A percentile compares a stretch with the other conserved stretches of the same genome.
These are phyloP conservation scores for Theobroma grandiflorum DNA, from an alignment of 441 rosid genomes.

Conservation along the genomic window DNA sequence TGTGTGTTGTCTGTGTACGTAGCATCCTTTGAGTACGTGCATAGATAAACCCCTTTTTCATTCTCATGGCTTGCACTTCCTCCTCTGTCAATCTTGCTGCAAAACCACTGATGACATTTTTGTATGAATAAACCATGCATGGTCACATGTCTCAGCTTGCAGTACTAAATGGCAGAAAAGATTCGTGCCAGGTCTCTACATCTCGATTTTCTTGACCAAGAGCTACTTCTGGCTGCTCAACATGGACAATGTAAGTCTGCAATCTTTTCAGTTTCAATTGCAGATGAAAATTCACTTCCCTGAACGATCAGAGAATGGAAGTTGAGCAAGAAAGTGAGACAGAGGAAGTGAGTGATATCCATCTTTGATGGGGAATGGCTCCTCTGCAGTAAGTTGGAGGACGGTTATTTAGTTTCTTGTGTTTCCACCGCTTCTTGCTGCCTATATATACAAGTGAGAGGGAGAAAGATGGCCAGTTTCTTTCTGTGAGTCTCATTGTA, in stretches of 20 bases:
- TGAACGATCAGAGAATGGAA: conserved; percentile 4
- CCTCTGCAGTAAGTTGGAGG: neutral
- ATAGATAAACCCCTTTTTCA: conserved; percentile 45
- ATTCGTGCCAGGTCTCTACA: conserved; percentile 40
- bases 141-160: neutral
- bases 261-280: conserved; percentile 12
- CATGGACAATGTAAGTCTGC: conserved; percentile 55
- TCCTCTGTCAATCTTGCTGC: conserved; percentile 47
- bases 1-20: conserved; percentile 42
- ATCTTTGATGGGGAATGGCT: neutral
- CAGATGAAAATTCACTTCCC: conserved; percentile 13
- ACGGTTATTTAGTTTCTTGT: neutral
- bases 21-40: conserved; percentile 36
- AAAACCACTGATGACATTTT: conserved; percentile 48
- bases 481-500: no score
- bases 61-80: conserved; percentile 41
- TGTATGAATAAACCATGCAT: conserved; percentile 40
- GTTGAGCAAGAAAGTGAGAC: neutral
- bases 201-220: conserved; percentile 20
- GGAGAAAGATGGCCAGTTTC: neutral
- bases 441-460: neutral
- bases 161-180: conserved; percentile 42
- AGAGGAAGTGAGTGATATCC: neutral
- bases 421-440: neutral
- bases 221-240: conserved; percentile 42